Base-by-base conservation (phyloP, 352 stramenopile genomes). In the Phytophthora pseudosyringae region DNA sequence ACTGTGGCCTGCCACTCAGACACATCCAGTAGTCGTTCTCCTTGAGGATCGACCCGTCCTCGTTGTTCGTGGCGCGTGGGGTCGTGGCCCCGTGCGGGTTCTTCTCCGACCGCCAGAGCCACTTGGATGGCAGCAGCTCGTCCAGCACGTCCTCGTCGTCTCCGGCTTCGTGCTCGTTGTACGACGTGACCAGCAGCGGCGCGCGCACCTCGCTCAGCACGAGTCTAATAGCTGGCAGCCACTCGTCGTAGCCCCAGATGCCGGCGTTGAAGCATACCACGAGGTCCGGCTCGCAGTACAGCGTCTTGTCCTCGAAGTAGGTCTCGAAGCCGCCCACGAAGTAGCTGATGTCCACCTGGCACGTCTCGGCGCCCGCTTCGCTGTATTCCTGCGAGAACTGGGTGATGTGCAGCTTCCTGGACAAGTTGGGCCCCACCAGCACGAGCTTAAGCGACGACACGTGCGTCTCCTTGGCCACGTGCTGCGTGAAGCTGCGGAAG, bases 21-120 rank as follows among this genome's bases (percentile, higher is more conserved):
- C 85, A 95, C 81, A 92, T 90, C 85, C 87, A 95, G 59, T 85
- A 89, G 58, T 90, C 70, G 41, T 95, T 95, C 68, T 95, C 87
- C 26, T 77, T 76, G 12, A 95, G 73, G 21, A 84, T 55, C 12
- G 70, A 79, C 26, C 81, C 82, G 32, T 88, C 66, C 10, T 52
- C 54, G 39, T 94, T 91, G 52, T 69, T 75, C 5, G 82, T 95
- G 9, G 68, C 69, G n/a, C 87, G 85, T 3, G 59, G 66, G 44
- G 43, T 76, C 0, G 21, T 59, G 18, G 83, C 83, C 16, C 80
- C 74, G 28, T 70, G 75, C 28, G 74, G 72, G 46, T 94, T 95
- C 72, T 90, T 88, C 65, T 95, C 81, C 0, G 81, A 39, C 36
- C 73, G 68, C 87, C 87, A 95, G 40, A 84, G 80, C 87, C 87